Evolutionary conservation across 75 land plant genomes (phyloP).

Genomic region (Isoetes taiwanensis): DNA sequence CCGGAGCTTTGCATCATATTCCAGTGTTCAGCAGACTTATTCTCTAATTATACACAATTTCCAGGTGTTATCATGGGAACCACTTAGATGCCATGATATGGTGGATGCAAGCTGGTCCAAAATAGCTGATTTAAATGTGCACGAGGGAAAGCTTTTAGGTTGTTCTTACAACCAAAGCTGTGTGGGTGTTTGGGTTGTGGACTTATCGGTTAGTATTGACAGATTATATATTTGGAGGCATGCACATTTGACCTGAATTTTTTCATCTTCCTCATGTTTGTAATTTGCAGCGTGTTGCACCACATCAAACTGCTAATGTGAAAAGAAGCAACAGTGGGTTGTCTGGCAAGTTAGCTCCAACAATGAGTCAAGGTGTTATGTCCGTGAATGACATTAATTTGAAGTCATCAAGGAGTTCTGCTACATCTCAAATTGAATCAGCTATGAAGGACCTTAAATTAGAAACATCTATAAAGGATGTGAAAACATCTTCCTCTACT

Average conservation of each 20-base stretch:
- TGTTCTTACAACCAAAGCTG: slow-evolving; percentile 82
- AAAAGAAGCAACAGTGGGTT: slow-evolving; percentile 19
- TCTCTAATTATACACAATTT: neutral
- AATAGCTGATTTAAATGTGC: slow-evolving; percentile 68
- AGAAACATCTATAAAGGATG: slow-evolving; percentile 7
- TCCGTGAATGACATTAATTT: too few relatives aligned
- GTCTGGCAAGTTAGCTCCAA: slow-evolving; percentile 27
- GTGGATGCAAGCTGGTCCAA: slow-evolving; percentile 87
- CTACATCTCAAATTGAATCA: slow-evolving; percentile 10
- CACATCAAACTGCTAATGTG: slow-evolving; percentile 37
- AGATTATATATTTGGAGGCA: neutral
- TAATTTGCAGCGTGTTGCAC: slow-evolving; percentile 47
- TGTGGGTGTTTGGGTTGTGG: slow-evolving; percentile 92
- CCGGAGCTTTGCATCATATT: neutral
- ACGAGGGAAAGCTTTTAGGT: slow-evolving; percentile 87
- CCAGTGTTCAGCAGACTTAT: too few relatives aligned
- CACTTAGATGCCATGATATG: slow-evolving; percentile 69
- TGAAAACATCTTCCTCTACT: slow-evolving; percentile 11
- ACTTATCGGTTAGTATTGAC: slow-evolving; percentile 41
- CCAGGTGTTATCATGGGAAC: slow-evolving; percentile 96
- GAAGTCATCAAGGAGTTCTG: neutral
- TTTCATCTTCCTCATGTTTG: too few relatives aligned
- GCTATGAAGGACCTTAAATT: slow-evolving; percentile 21
- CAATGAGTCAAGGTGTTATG: slow-evolving; percentile 21
- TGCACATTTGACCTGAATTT: neutral